These are phyloP conservation scores for Ustilago shanxiensis DNA, from an alignment of 1,284 basidiomycete species.

Conservation along the genomic window DNA sequence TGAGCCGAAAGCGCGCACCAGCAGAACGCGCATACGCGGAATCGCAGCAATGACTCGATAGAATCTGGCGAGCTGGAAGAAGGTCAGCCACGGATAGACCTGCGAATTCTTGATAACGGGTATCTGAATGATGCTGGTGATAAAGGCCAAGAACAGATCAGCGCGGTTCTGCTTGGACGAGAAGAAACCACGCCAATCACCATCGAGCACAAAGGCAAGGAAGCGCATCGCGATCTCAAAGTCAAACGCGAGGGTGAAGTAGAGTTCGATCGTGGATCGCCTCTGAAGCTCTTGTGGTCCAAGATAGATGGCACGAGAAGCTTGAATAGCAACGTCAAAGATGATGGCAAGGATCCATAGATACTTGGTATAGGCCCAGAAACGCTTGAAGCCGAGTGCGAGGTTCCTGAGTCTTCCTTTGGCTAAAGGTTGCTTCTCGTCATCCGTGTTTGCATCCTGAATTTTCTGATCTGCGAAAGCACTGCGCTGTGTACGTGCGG, in stretches of 20 bases:
- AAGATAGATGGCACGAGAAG: conserved; percentile 76
- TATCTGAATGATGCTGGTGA: conserved; percentile 85
- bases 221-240: conserved; percentile 87
- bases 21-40: conserved; percentile 78
- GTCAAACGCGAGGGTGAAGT: conserved; percentile 86
- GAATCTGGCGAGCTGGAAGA: conserved; percentile 88
- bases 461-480: conserved; percentile 81
- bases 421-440: conserved; percentile 17
- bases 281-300: conserved; percentile 21
- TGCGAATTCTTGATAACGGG: conserved; percentile 78
- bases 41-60: conserved; percentile 92
- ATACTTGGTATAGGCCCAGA: conserved; percentile 65
- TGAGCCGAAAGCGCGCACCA: conserved; percentile 85
- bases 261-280: conserved; percentile 78
- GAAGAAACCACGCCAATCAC: conserved; percentile 87
- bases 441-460: conserved; percentile 16
- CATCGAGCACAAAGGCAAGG: conserved; percentile 76
- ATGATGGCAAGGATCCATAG: conserved; percentile 75
- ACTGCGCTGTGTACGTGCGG: conserved; percentile 87
- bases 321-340: conserved; percentile 79
- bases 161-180: conserved; percentile 78
- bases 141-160: conserved; percentile 85
- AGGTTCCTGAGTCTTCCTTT: conserved; percentile 46
- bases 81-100: conserved; percentile 90
- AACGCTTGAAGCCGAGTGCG: conserved; percentile 61